Conservation (phyloP, 768 basidiomycete genomes). For the Podaxis sp. region DNA sequence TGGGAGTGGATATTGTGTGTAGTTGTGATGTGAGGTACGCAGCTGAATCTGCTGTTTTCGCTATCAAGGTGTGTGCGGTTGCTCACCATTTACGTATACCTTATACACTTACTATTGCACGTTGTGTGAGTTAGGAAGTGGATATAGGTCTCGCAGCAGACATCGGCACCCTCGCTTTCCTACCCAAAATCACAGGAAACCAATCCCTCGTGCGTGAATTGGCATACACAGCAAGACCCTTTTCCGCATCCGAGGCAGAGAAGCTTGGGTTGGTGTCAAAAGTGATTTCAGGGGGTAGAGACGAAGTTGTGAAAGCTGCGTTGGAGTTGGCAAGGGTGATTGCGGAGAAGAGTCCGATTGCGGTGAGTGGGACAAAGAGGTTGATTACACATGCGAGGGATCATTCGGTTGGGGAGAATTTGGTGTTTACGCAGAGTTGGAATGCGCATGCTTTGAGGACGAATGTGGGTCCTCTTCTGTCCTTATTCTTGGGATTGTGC, state of each 20-base stretch:
- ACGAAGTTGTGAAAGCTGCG: constrained; percentile 64
- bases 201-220: constrained; percentile 69
- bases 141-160: constrained; percentile 87
- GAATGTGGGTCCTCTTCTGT: constrained; percentile 20
- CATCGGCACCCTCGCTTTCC: constrained; percentile 78
- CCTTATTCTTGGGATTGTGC: background rate
- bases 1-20: constrained; percentile 72
- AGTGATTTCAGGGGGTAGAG: constrained; percentile 60
- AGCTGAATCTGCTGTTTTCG: constrained; percentile 55
- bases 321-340: constrained; percentile 62
- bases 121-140: constrained; percentile 54
- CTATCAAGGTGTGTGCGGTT: constrained; percentile 59
- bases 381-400: constrained; percentile 76
- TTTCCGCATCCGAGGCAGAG: constrained; percentile 63
- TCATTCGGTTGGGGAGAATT: constrained; percentile 48
- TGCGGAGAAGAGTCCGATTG: constrained; percentile 75
- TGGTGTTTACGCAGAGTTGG: constrained; percentile 41
- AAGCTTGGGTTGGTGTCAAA: constrained; percentile 71
- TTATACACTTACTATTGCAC: background rate
- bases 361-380: constrained; percentile 72
- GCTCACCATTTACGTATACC: constrained; percentile 33
- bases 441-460: constrained; percentile 39
- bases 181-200: constrained; percentile 77
- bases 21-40: constrained; percentile 80
- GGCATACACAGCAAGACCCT: constrained; percentile 69